Evolutionary conservation across 805 yeast genomes (phyloP), one percentile per base, ranked within the genome.

Genomic region (Candida khao-thaluensis): DNA sequence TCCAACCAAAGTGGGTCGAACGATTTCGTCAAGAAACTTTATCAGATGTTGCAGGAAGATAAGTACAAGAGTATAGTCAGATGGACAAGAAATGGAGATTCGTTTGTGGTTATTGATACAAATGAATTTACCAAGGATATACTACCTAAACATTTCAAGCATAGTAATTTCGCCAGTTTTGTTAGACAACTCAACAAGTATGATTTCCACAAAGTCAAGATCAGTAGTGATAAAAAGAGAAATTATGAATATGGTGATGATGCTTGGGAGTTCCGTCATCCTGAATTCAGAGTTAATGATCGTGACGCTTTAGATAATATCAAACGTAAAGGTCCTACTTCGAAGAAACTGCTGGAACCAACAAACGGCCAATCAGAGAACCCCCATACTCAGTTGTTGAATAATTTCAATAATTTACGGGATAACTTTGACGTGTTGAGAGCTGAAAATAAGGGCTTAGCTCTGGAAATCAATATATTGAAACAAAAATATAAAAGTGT

Each of bases 121-220:
- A 87, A 85, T 56, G 95, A 85, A 51, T 90, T 90, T 63, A 87
- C 97, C 24, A 84, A 83, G 48, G 84, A 82, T 37, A 85, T 93
- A 10, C 73, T 93, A 35, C 98, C 99, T 4, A 81, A 82, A 54
- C 93, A 88, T 65, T 93, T 90, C 72, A 93, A 93, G 60, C 99
- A 93, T 64, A 83, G 86, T 44, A 91, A 93, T 59, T 90, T 93
- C 64, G 95, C 98, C 15, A 82, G 93, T 22, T 93, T 93, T 72
- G 98, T 93, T 11, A 79, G 99, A 32, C 99, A 93, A 59, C 71
- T 93, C 53, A 93, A 93, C 72, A 93, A 93, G 63, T 93, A 93
- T 57, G 99, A 91, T 62, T 93, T 93, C 69, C 99, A 93, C 70
- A 93, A 93, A 65, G 95, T 93, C 31, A 86, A 91, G 57, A 71